These are phyloP conservation scores for Phlyctochytrium bullatum DNA, from an alignment of 192 early-diverging fungal species.

Conservation along the genomic window DNA sequence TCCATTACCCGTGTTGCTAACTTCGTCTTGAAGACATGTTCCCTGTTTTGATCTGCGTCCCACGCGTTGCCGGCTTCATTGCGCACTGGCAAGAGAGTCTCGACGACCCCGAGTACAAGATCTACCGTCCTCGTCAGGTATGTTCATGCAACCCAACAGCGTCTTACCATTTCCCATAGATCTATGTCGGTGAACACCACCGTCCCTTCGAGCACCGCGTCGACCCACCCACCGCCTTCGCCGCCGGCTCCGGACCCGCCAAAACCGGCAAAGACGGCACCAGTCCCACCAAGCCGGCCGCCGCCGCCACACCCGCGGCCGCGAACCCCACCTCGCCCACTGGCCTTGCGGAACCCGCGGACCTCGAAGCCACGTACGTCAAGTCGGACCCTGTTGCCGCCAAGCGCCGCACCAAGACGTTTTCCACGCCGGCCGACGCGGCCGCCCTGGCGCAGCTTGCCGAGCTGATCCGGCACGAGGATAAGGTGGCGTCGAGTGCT, in stretches of 20 bases:
- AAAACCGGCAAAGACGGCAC: background rate
- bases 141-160: background rate
- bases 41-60: conserved; percentile 51
- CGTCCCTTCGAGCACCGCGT: conserved; percentile 22
- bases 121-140: conserved; percentile 63
- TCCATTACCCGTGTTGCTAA: conserved; percentile 2
- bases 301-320: background rate
- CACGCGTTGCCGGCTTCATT: conserved; percentile 56
- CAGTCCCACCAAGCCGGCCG: background rate
- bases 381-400: conserved; percentile 25
- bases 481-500: background rate
- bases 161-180: conserved; percentile 4
- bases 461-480: background rate
- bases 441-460: background rate
- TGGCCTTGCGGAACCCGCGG: background rate
- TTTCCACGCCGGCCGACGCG: background rate
- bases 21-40: conserved; percentile 48
- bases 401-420: conserved; percentile 7
- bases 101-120: conserved; percentile 53
- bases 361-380: conserved; percentile 12
- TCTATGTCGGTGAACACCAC: conserved; percentile 51
- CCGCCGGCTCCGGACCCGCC: background rate
- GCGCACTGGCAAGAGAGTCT: conserved; percentile 52
- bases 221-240: background rate
- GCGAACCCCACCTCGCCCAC: too few species aligned